These are phyloP conservation scores for Camelina hispida DNA, from an alignment of 345 rosid species.

Conservation along the genomic window DNA sequence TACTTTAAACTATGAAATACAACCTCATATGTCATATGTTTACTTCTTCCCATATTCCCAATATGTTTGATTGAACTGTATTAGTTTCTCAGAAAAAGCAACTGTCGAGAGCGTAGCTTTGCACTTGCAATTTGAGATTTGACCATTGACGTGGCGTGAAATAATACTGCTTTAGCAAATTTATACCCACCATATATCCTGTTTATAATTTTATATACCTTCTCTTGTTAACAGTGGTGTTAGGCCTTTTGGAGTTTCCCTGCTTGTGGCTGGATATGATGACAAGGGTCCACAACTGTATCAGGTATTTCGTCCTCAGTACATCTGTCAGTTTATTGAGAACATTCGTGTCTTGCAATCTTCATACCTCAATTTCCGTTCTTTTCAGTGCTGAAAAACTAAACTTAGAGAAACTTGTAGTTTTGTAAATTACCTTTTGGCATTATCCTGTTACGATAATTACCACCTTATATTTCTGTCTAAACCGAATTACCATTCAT, in stretches of 20 bases:
- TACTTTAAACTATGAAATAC: background rate
- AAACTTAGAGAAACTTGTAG: background rate
- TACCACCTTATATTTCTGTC: background rate
- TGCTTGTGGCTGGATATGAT: constrained; percentile 90
- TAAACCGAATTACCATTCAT: background rate
- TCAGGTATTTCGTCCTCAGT: constrained; percentile 60
- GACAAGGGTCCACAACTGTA: constrained; percentile 95
- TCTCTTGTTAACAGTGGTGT: constrained; percentile 66
- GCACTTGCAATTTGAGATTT: constrained; percentile 2
- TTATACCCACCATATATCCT: background rate
- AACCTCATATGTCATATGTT: background rate
- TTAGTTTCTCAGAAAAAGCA: background rate
- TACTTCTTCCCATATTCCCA: background rate
- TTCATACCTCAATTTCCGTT: background rate
- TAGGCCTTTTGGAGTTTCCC: constrained; percentile 94
- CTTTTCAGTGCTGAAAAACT: background rate
- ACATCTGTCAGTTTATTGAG: background rate
- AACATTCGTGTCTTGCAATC: background rate
- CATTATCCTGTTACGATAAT: background rate
- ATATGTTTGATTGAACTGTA: constrained; percentile 1
- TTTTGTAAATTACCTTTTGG: constrained; percentile 2
- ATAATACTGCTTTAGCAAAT: background rate
- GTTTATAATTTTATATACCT: constrained; percentile 5
- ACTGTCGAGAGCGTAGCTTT: background rate
- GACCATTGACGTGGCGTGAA: constrained; percentile 8